A percentile compares a stretch with the other conserved stretches of the same genome.
Evolutionary conservation across 352 stramenopile genomes (phyloP).

Genomic region (Phytopythium cucurbitacearum): DNA sequence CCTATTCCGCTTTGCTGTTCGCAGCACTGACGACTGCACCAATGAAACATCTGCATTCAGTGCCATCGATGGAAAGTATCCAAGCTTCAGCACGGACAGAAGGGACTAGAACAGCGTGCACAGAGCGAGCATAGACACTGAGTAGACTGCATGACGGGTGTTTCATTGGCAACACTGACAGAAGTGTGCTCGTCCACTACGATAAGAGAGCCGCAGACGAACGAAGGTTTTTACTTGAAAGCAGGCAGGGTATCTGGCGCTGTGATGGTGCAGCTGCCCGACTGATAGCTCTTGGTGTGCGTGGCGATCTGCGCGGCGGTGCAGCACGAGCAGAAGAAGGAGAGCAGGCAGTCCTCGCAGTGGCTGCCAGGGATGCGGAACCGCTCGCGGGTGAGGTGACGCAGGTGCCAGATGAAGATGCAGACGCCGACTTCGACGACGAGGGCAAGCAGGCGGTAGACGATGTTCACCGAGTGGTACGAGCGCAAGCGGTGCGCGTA

Average conservation of each 20-base stretch:
- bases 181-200: background rate
- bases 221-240: conserved; percentile 11
- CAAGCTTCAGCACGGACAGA: too few relatives aligned
- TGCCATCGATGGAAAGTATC: too few relatives aligned
- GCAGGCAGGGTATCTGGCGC: conserved; percentile 30
- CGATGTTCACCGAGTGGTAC: conserved; percentile 1
- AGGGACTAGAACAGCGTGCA: too few relatives aligned
- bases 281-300: conserved; percentile 48
- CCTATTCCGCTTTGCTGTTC: too few relatives aligned
- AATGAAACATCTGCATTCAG: too few relatives aligned
- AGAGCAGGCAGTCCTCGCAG: conserved; percentile 21
- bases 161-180: background rate
- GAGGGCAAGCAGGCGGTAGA: background rate
- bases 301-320: conserved; percentile 41
- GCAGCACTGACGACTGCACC: too few relatives aligned
- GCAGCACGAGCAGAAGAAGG: conserved; percentile 29
- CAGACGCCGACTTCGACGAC: background rate
- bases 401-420: conserved; percentile 16
- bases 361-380: conserved; percentile 19
- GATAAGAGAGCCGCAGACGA: too few relatives aligned
- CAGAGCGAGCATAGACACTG: too few relatives aligned
- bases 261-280: conserved; percentile 34
- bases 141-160: too few relatives aligned
- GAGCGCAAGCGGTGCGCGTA: conserved; percentile 1
- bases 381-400: conserved; percentile 15